Conservation (phyloP, 768 basidiomycete genomes). For the Exsudoporus frostii region DNA sequence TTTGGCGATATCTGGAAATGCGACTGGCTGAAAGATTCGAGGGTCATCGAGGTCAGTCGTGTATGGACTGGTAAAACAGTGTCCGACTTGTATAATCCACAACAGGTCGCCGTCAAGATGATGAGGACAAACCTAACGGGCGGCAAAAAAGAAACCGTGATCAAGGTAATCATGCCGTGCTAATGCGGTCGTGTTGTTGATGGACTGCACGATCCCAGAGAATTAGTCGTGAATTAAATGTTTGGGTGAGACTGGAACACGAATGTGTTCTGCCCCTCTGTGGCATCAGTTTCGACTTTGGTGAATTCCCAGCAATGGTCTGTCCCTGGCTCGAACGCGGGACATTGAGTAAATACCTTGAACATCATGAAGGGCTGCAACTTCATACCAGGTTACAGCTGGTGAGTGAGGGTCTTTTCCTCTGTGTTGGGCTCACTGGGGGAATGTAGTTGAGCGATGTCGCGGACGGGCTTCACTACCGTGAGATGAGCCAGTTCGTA, state of each 20-base stretch:
- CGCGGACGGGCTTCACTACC: slow-evolving; percentile 23
- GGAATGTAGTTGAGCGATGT: slow-evolving; percentile 13
- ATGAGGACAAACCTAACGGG: slow-evolving; percentile 19
- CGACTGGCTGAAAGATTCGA: slow-evolving; percentile 18
- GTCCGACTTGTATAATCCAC: not conserved
- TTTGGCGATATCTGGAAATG: slow-evolving; percentile 26
- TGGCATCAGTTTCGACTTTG: slow-evolving; percentile 30
- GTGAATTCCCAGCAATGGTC: slow-evolving; percentile 31
- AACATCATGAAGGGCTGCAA: slow-evolving; percentile 6
- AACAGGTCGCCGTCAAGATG: slow-evolving; percentile 30
- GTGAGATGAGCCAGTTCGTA: not conserved
- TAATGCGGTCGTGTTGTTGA: not conserved
- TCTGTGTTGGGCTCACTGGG: not conserved
- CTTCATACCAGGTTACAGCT: slow-evolving; percentile 6
- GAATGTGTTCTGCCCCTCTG: slow-evolving; percentile 27
- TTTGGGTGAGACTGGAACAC: slow-evolving; percentile 30
- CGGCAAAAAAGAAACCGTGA: slow-evolving; percentile 1
- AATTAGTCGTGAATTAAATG: slow-evolving; percentile 16
- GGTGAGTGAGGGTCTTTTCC: slow-evolving; percentile 8
- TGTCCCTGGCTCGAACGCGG: slow-evolving; percentile 35
- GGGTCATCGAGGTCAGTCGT: slow-evolving; percentile 18
- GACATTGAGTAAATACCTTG: slow-evolving; percentile 23
- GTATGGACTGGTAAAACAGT: not conserved
- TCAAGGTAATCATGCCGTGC: slow-evolving; percentile 7
- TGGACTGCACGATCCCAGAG: not conserved